phyloP scores from a whole-genome alignment of 2,329 filamentous ascomycete genomes.

The Trichoderma oligosporum region DNA sequence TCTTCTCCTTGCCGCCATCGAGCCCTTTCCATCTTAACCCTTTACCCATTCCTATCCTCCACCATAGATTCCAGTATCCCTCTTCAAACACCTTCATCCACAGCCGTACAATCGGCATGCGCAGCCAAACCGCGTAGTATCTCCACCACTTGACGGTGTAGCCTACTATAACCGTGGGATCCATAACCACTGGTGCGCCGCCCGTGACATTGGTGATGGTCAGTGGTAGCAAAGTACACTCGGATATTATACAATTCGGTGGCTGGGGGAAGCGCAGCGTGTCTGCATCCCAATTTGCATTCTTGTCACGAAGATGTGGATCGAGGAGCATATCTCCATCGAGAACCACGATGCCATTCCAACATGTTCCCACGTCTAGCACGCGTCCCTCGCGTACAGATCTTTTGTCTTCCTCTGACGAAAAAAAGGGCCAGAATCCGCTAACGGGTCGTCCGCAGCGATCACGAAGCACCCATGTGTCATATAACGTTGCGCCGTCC shows the following conservation, averaged over 20 bases:
- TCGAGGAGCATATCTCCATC: conserved; percentile 21
- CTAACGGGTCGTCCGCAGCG: conserved; percentile 17
- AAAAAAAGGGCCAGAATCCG: conserved; percentile 21
- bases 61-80: conserved; percentile 19
- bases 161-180: conserved; percentile 16
- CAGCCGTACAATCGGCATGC: conserved; percentile 16
- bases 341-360: conserved; percentile 21
- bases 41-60: conserved; percentile 17
- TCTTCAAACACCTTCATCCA: conserved; percentile 19
- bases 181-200: conserved; percentile 18
- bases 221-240: conserved; percentile 18
- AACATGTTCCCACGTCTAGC: conserved; percentile 18
- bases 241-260: conserved; percentile 19
- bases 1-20: conserved; percentile 17
- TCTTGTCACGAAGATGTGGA: conserved; percentile 1
- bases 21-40: conserved; percentile 17
- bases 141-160: conserved; percentile 19
- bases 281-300: conserved; percentile 12
- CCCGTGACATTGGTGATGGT: conserved; percentile 17
- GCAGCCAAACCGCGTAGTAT: conserved; percentile 20
- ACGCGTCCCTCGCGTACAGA: conserved; percentile 15
- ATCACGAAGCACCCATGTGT: conserved; percentile 20
- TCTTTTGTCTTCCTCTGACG: conserved; percentile 11
- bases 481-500: conserved; percentile 20
- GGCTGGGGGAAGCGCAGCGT: conserved; percentile 19